Evolutionary conservation across 192 early-diverging fungal genomes (phyloP).

Genomic region (Phycomyces blakesleeanus): DNA sequence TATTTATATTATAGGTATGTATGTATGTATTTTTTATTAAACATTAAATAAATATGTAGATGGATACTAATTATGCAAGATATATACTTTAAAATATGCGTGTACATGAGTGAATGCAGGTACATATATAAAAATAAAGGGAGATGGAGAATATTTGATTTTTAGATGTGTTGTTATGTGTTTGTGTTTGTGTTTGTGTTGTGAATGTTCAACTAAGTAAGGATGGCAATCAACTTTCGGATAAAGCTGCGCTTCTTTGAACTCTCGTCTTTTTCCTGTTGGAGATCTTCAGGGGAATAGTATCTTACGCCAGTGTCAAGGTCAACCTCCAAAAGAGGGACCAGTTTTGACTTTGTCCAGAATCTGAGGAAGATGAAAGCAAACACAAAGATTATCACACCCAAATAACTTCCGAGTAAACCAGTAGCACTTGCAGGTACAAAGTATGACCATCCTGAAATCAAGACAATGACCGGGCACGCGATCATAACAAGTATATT

Average conservation of each 20-base stretch:
- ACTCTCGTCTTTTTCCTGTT: constrained; percentile 5
- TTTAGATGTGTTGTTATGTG: no score
- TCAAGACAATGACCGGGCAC: constrained; percentile 20
- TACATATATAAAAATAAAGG: no score
- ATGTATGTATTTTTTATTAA: no score
- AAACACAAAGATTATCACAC: constrained; percentile 17
- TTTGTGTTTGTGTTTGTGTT: no score
- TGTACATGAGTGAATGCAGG: no score
- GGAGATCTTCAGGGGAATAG: neutral
- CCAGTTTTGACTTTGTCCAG: constrained; percentile 25
- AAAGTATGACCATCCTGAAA: constrained; percentile 35
- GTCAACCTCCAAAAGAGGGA: constrained; percentile 21
- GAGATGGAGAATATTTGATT: no score
- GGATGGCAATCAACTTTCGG: constrained; percentile 14
- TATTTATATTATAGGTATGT: no score
- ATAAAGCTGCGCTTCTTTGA: neutral
- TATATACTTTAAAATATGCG: no score
- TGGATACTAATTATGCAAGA: no score
- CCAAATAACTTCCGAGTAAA: constrained; percentile 26
- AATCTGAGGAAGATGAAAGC: constrained; percentile 12
- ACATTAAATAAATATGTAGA: no score
- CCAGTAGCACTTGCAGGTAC: constrained; percentile 24
- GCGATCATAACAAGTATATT: constrained; percentile 16
- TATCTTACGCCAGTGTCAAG: constrained; percentile 21
- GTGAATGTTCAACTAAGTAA: constrained; percentile 25